Evolutionary conservation across 192 early-diverging fungal species (phyloP), one percentile per base, ranked within the genome.

Genomic region (Backusella circina): DNA sequence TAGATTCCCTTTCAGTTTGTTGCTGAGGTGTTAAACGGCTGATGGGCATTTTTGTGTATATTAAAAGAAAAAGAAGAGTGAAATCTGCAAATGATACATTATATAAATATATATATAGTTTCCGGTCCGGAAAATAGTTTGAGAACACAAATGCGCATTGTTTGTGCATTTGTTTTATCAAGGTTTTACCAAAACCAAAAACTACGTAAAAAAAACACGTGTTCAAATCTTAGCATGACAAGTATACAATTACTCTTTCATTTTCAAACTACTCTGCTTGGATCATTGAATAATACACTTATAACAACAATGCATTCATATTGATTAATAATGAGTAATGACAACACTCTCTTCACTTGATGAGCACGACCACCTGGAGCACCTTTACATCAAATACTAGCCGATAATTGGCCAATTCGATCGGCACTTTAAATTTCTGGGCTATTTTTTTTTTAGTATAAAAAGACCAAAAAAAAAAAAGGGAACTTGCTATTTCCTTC

Each of bases 21-120:
- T 84, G 80, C 21, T 72, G 39, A 50, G 61, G 51, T 23, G 80
- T 65, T 10, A 84, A 65, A 32, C 69, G 75, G 32, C 21, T 67
- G 33, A 30, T 73, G 16, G 73, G 37, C 73, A 74, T 75, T 39
- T 23, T 51, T 41, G 15, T 18, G 12, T 57, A 26, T 75, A 5
- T 36, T 7, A 32, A 67, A 50, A 50, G 67, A 23, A 68, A 35
- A 54, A 10, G 67, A 73, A 13, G 33, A 51, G 31, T 31, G 30
- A 23, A 23, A 61, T 61, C 26, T 61, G 54, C 54, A 61, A 47
- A 47, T 47, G 18, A n/a, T 47, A 47, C 39, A 18, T n/a, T n/a
- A 47, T 47, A 47, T n/a, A 47, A 5, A 21, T 15, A 47, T 5
- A n/a, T n/a, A n/a, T n/a, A 18, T 47, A 5, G 44, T 16, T 47